Evolutionary conservation across 192 early-diverging fungal genomes (phyloP), one percentile per base, ranked within the genome.

Genomic region (Podila horticola): DNA sequence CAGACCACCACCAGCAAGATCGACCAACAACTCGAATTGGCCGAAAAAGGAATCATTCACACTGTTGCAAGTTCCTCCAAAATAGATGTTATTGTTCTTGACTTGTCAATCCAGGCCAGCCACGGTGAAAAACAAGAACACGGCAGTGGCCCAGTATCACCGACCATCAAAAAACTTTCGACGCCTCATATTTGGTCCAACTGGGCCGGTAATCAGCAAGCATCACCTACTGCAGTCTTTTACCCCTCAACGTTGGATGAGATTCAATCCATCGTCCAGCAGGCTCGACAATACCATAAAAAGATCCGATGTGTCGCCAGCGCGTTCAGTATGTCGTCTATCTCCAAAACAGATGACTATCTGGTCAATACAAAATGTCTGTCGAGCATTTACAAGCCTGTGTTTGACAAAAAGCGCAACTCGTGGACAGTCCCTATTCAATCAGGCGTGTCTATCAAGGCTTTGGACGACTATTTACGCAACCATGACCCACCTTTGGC

Each of bases 291-390:
- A 52, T 30, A 33, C 61, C 20, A 50, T 11, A 71, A 72, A 19
- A 66, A 60, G 41, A 79, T 79, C 51, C 76, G 71, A 51, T 72
- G 70, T 67, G 70, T 70, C 29, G 76, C 28, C 36, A 8, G 76
- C 61, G 28, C 76, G 64, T 66, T 60, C 58, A 33, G 50, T 20
- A 52, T 64, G 71, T 74, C n/a, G 34, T 62, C 57, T 5, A 55
- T 79, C 26, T 41, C 28, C 2, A 58, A 61, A 17, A 79, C 76
- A 24, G 60, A 79, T 62, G 76, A 58, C 24, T 73, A 57, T 55
- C 62, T 79, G 29, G 71, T 79, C 22, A 50, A 41, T 31, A 50
- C 58, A 20, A 73, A 65, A 29, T 33, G 55, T 48, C 48, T 79
- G 49, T 57, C 61, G 34, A 68, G 33, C 12, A 68, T 75, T 63